phyloP scores from a whole-genome alignment of 2,329 filamentous ascomycete genomes.

The Magnaporthiopsis rhizophila region DNA sequence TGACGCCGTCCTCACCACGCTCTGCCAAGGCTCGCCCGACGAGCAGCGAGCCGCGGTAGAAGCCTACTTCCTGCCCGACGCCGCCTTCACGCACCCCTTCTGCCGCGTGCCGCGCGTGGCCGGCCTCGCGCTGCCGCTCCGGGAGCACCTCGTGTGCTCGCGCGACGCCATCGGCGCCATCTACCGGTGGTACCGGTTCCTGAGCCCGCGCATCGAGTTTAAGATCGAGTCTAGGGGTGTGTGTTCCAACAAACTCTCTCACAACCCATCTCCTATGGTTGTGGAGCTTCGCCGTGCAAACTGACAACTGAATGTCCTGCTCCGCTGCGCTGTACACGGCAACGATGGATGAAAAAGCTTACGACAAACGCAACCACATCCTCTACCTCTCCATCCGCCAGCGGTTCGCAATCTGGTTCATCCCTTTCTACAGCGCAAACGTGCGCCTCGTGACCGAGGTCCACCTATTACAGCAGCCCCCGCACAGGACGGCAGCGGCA shows the following conservation, averaged over 20 bases:
- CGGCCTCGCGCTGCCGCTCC: constrained; percentile 38
- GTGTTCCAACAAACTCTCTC: constrained; percentile 7
- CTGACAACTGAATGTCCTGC: no score
- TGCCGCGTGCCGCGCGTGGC: constrained; percentile 39
- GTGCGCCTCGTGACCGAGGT: constrained; percentile 64
- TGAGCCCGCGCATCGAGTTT: constrained; percentile 66
- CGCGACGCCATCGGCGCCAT: constrained; percentile 60
- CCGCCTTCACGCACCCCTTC: constrained; percentile 13
- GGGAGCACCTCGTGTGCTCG: constrained; percentile 44
- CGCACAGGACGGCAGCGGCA: constrained; percentile 19
- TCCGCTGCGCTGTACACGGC: no score
- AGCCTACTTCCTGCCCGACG: constrained; percentile 11
- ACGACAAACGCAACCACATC: constrained; percentile 55
- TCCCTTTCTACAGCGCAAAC: constrained; percentile 65
- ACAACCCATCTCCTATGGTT: no score
- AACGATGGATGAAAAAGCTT: constrained; percentile 37
- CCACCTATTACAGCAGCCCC: constrained; percentile 25
- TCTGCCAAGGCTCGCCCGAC: constrained; percentile 9
- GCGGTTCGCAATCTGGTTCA: constrained; percentile 66
- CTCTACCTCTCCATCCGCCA: constrained; percentile 71
- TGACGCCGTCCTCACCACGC: constrained; percentile 8
- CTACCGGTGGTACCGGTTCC: constrained; percentile 77
- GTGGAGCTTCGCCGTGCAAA: no score
- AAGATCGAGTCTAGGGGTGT: constrained; percentile 51
- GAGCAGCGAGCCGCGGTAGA: constrained; percentile 11